Percentiles rank a stretch among this genome's conserved stretches.
phyloP scores from a whole-genome alignment of 192 early-diverging fungal genomes.

The Backusella westeae region DNA sequence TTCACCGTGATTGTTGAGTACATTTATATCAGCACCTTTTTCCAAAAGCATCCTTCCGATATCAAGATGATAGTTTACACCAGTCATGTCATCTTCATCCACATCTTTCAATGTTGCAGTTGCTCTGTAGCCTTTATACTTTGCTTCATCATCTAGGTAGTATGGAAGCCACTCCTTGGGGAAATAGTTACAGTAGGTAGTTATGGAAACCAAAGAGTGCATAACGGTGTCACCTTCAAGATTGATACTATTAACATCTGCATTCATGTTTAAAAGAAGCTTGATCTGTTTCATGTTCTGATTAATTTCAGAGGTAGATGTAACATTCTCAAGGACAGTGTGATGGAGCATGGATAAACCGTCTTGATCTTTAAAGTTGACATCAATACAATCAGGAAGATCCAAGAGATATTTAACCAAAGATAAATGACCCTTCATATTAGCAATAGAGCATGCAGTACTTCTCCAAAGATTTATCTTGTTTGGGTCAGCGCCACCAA shows the following conservation, averaged over 20 bases:
- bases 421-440: conserved; percentile 51
- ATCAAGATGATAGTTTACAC: conserved; percentile 7
- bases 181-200: neutral
- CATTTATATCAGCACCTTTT: conserved; percentile 20
- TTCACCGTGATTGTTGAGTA: conserved; percentile 14
- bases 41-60: conserved; percentile 13
- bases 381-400: conserved; percentile 25
- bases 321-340: conserved; percentile 7
- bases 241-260: conserved; percentile 36
- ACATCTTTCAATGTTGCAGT: neutral
- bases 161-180: conserved; percentile 3
- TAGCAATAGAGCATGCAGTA: conserved; percentile 49
- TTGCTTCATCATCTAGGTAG: neutral
- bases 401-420: conserved; percentile 41
- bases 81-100: conserved; percentile 9
- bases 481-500: conserved; percentile 38
- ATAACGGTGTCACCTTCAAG: conserved; percentile 32
- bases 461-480: conserved; percentile 48
- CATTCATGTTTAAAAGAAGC: conserved; percentile 30
- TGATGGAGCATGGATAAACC: conserved; percentile 49
- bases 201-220: conserved; percentile 5
- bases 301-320: conserved; percentile 28
- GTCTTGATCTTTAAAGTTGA: conserved; percentile 48
- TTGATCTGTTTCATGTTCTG: conserved; percentile 18
- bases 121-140: neutral